phyloP scores from a whole-genome alignment of 2,329 filamentous ascomycete genomes.

The Verticillium albo-atrum region DNA sequence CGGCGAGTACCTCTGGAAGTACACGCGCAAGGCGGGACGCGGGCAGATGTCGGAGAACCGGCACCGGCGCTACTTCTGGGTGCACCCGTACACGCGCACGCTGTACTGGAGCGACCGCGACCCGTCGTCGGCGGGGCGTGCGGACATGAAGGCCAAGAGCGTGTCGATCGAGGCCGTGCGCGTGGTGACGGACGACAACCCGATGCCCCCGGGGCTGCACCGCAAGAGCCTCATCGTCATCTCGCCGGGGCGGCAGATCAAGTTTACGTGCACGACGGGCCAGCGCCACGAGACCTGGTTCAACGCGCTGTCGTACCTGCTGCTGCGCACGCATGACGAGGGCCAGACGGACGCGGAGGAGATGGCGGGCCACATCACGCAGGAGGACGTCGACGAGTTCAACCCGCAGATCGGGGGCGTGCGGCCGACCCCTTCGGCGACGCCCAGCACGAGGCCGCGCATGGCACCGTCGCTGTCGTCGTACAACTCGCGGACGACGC shows the following conservation, averaged over 20 bases:
- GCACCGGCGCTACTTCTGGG: constrained; percentile 97
- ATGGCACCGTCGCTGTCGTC: constrained; percentile 68
- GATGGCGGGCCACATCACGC: constrained; percentile 51
- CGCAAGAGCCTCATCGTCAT: constrained; percentile 89
- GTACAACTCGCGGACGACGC: constrained; percentile 70
- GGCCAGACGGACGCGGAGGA: constrained; percentile 59
- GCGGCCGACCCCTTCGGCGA: constrained; percentile 23
- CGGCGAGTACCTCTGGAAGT: constrained; percentile 98
- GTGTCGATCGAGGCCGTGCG: constrained; percentile 90
- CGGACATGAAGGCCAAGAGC: constrained; percentile 78
- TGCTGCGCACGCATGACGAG: constrained; percentile 69
- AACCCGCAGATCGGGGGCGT: constrained; percentile 57
- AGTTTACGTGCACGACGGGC: constrained; percentile 90
- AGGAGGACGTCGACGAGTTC: constrained; percentile 71
- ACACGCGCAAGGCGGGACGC: constrained; percentile 90
- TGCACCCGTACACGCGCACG: constrained; percentile 94
- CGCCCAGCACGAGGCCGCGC: constrained; percentile 43
- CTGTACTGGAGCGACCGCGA: constrained; percentile 95
- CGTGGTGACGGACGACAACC: constrained; percentile 91
- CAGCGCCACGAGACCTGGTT: constrained; percentile 98
- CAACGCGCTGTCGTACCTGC: constrained; percentile 89
- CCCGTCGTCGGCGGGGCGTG: constrained; percentile 71
- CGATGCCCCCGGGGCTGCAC: constrained; percentile 89
- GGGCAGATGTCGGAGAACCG: constrained; percentile 83
- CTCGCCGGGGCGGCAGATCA: constrained; percentile 81